Conservation (phyloP, 257 asterid genomes). For the Plectranthus barbatus region DNA sequence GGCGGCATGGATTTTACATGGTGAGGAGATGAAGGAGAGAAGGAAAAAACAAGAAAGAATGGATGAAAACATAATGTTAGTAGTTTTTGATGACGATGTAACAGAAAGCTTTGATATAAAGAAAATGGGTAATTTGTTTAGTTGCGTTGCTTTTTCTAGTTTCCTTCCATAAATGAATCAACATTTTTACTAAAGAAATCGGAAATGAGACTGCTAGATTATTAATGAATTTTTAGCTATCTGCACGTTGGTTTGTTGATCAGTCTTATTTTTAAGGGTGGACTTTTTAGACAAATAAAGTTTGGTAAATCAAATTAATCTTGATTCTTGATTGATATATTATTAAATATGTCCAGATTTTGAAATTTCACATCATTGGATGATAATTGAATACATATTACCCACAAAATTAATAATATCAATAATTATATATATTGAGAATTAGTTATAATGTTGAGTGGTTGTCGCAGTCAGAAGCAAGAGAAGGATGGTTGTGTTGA, state of each 20-base stretch:
- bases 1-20: conserved; percentile 20
- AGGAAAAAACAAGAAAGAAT: conserved; percentile 11
- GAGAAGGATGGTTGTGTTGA: conserved; percentile 13
- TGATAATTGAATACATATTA: no score
- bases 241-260: neutral
- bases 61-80: conserved; percentile 32
- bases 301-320: conserved; percentile 11
- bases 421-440: no score
- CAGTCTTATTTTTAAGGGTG: no score
- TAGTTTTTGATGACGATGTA: conserved; percentile 6
- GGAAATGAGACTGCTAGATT: neutral
- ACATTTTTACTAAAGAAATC: neutral
- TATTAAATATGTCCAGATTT: no score
- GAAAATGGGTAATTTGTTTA: neutral
- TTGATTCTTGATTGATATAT: neutral
- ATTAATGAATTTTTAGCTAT: no score
- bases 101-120: conserved; percentile 21
- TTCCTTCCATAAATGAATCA: neutral
- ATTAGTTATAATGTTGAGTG: neutral
- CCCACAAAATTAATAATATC: no score
- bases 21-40: conserved; percentile 20
- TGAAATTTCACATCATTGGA: neutral
- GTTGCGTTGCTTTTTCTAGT: no score
- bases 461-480: conserved; percentile 34
- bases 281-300: neutral